phyloP scores from a whole-genome alignment of 345 rosid genomes.

The Syzygium aromaticum region DNA sequence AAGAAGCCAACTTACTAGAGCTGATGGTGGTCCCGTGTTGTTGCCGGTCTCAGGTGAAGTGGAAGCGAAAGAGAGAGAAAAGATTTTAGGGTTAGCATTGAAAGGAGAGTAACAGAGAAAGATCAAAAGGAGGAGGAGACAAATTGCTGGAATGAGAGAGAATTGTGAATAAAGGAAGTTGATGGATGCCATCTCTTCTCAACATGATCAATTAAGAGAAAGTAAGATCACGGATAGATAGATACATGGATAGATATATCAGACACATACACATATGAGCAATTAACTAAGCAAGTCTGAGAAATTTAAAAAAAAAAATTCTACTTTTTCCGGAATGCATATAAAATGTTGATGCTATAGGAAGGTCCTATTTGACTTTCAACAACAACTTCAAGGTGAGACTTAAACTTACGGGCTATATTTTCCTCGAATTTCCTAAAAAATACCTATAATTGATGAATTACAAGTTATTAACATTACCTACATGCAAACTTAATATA shows the following conservation, averaged over 20 bases:
- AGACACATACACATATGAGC: background rate
- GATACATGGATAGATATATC: too few relatives aligned
- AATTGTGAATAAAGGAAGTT: background rate
- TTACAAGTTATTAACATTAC: background rate
- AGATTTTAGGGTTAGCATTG: background rate
- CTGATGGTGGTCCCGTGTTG: background rate
- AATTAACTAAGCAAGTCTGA: background rate
- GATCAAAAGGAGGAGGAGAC: background rate
- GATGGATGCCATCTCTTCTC: background rate
- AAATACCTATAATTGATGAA: background rate
- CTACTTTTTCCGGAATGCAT: too few relatives aligned
- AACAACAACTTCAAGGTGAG: background rate
- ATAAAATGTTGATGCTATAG: background rate
- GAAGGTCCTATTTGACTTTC: background rate
- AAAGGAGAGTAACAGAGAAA: background rate
- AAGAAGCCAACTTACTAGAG: slow-evolving; percentile 1
- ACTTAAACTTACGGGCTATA: background rate
- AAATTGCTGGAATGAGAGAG: background rate
- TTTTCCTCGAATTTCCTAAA: background rate
- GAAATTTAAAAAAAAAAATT: too few relatives aligned
- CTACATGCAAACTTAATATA: background rate
- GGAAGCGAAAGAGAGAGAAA: background rate
- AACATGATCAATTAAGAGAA: background rate
- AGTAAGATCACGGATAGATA: background rate
- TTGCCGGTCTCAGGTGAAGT: background rate